Evolutionary conservation across 164 flowering plant species (phyloP).

Genomic region (Euptelea pleiosperma): DNA sequence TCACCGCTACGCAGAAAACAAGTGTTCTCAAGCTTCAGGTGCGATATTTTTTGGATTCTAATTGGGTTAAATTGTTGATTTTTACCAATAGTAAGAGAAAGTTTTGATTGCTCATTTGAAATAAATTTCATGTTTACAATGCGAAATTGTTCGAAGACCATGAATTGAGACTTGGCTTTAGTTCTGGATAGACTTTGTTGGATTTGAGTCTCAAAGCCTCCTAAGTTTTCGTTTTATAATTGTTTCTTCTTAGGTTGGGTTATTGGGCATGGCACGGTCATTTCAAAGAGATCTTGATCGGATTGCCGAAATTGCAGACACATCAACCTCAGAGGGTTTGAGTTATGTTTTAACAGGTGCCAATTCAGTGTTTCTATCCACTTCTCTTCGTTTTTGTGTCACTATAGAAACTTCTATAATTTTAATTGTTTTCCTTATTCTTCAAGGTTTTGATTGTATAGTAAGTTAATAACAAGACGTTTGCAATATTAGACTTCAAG

Average conservation of each 20-base stretch:
- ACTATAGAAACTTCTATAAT: not conserved
- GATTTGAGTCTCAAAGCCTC: too few species aligned
- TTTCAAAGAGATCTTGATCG: conserved; percentile 85
- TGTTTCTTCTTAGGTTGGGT: conserved; percentile 56
- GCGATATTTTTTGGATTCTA: not conserved
- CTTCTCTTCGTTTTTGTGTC: not conserved
- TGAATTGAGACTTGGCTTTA: too few species aligned
- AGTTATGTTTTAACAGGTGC: conserved; percentile 81
- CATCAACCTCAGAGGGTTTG: conserved; percentile 76
- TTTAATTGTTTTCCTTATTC: not conserved
- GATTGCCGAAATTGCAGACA: conserved; percentile 87
- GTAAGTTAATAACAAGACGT: not conserved
- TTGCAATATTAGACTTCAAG: not conserved
- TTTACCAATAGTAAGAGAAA: not conserved
- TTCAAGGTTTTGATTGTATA: not conserved
- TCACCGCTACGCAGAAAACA: conserved; percentile 76
- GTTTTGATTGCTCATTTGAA: not conserved
- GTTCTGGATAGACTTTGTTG: too few species aligned
- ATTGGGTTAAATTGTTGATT: not conserved
- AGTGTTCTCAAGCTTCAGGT: conserved; percentile 96
- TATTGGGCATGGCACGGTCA: conserved; percentile 83
- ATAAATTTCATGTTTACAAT: not conserved
- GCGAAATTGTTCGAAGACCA: not conserved
- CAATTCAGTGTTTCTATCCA: conserved; percentile 1
- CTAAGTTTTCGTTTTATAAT: not conserved